Base-by-base conservation (phyloP, 768 basidiomycete species). In the Kwoniella dendrophila region DNA sequence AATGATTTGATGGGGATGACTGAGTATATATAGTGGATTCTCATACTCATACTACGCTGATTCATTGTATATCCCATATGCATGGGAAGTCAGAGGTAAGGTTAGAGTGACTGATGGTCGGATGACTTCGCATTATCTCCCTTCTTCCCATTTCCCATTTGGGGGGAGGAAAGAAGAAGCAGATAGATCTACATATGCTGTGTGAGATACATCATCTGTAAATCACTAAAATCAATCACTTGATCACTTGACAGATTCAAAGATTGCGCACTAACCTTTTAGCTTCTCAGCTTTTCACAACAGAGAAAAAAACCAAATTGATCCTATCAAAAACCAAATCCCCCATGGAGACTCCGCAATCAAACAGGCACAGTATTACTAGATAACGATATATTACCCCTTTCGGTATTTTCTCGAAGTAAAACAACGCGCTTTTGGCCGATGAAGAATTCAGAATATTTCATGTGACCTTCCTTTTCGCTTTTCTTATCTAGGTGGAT, bases 181-280 rank as follows among this genome's bases (percentile, higher is more conserved):
- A 51, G 27, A 51, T 4, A 20, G 49, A 51, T n/a, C n/a, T n/a
- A n/a, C n/a, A n/a, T n/a, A n/a, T n/a, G n/a, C n/a, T n/a, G n/a
- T n/a, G n/a, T n/a, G n/a, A 22, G 24, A 48, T 48, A 27, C 7
- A 48, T 48, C 45, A 48, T 48, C 24, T 29, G 24, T n/a, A n/a
- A 48, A 26, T 18, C 5, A 44, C n/a, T 44, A 44, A 11, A 26
- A 8, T 26, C 11, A 6, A 7, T 26, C 18, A 7, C 24, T 48
- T 48, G 45, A 48, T 51, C 49, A 51, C 49, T 51, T 51, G 49
- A 51, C 49, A 43, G 18, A 8, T 38, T 8, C 36, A 8, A 26
- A 49, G 14, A n/a, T 29, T 6, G 30, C 12, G 11, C 30, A 30
- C 47, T 10, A 16, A 45, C 44, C 11, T 22, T n/a, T 24, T 45